phyloP scores from a whole-genome alignment of 768 basidiomycete species.

The Gautieria morchelliformis region DNA sequence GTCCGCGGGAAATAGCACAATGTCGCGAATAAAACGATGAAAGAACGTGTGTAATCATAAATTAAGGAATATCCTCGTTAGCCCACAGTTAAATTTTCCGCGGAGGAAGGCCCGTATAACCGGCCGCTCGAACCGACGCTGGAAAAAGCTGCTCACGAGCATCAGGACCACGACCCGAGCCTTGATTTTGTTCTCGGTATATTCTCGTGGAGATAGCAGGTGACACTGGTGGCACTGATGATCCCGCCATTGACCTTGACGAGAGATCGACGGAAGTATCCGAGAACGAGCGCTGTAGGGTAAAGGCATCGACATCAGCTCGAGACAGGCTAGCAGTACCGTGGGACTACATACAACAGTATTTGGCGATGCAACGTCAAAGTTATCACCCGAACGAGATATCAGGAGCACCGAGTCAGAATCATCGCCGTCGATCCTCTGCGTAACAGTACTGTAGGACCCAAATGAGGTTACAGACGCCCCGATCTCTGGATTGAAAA shows the following conservation, averaged over 20 bases:
- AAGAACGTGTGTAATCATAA: too few relatives aligned
- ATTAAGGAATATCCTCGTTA: neutral
- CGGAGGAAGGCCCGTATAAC: neutral
- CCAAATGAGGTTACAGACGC: neutral
- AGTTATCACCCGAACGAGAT: neutral
- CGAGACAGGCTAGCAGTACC: neutral
- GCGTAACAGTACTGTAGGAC: neutral
- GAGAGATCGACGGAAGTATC: neutral
- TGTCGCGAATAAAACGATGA: too few relatives aligned
- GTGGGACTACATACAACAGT: neutral
- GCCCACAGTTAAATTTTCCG: neutral
- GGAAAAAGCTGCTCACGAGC: neutral
- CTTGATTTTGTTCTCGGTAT: neutral
- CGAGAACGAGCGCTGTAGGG: neutral
- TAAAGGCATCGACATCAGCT: neutral
- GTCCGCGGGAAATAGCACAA: too few relatives aligned
- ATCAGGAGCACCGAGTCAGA: neutral
- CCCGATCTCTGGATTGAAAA: neutral
- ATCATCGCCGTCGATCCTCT: neutral
- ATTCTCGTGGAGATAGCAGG: neutral
- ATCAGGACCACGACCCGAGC: neutral
- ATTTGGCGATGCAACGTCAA: neutral
- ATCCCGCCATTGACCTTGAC: neutral
- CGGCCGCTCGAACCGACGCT: neutral
- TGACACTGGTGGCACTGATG: neutral